Percentiles rank a stretch among this genome's conserved stretches.
Conservation (phyloP, 306 rosid species). For the Malus sylvestris region DNA sequence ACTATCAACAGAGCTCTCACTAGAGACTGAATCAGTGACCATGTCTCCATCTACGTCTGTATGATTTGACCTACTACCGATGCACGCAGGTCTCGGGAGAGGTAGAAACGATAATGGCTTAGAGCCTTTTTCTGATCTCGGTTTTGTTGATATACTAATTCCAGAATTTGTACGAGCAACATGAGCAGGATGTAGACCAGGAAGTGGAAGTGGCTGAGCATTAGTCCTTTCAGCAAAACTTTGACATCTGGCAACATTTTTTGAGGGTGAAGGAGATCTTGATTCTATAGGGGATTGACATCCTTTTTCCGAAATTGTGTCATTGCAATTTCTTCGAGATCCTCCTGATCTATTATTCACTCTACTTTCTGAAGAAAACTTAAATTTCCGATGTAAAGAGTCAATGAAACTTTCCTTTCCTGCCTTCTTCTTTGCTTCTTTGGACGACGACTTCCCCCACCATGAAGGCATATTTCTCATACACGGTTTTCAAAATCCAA, state of each 20-base stretch:
- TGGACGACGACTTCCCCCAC: slow-evolving; percentile 88
- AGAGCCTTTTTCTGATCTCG: slow-evolving; percentile 54
- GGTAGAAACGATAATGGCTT: slow-evolving; percentile 58
- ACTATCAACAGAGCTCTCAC: slow-evolving; percentile 70
- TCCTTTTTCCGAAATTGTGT: slow-evolving; percentile 79
- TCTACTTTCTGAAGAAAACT: slow-evolving; percentile 66
- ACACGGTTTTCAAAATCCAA: slow-evolving; percentile 11
- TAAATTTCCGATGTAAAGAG: slow-evolving; percentile 63
- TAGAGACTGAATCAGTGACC: slow-evolving; percentile 55
- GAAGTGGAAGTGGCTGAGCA: slow-evolving; percentile 96
- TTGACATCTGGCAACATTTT: slow-evolving; percentile 78
- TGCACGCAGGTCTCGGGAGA: slow-evolving; percentile 72
- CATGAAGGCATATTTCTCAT: slow-evolving; percentile 70
- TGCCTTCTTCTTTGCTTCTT: slow-evolving; percentile 79
- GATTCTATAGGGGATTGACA: slow-evolving; percentile 64
- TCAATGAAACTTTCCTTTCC: slow-evolving; percentile 77
- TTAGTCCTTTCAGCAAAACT: slow-evolving; percentile 82
- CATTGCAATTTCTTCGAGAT: slow-evolving; percentile 56
- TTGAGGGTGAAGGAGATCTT: slow-evolving; percentile 91
- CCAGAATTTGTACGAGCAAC: slow-evolving; percentile 79
- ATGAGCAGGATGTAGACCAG: slow-evolving; percentile 58
- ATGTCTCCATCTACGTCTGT: slow-evolving; percentile 75
- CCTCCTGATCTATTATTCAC: slow-evolving; percentile 55
- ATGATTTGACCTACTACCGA: slow-evolving; percentile 47
- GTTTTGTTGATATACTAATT: slow-evolving; percentile 55